A percentile compares a stretch with the other conserved stretches of the same genome.
Conservation (phyloP, 177 flowering plant genomes). For the Vitis hybrid region DNA sequence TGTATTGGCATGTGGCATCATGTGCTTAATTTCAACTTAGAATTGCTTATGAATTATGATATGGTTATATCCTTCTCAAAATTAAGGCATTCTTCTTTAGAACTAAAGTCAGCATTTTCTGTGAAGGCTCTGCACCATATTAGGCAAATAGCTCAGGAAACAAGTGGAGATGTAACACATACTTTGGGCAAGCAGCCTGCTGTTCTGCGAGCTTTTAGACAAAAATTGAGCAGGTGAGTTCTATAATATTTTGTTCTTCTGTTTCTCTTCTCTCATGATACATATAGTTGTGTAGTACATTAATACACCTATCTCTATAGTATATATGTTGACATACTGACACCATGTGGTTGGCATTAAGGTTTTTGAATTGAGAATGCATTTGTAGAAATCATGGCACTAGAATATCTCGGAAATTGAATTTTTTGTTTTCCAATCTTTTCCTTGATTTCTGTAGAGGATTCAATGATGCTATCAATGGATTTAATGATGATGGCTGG, state of each 20-base stretch:
- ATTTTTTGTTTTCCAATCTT: not conserved
- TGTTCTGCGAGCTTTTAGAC: conserved; percentile 90
- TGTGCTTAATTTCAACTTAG: no score
- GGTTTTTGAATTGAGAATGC: no score
- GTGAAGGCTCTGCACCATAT: conserved; percentile 74
- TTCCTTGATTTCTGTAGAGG: conserved; percentile 48
- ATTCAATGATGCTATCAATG: conserved; percentile 87
- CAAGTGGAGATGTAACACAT: conserved; percentile 88
- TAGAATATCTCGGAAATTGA: not conserved
- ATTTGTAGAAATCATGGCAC: no score
- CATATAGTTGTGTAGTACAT: no score
- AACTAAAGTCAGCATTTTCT: conserved; percentile 7
- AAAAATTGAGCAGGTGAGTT: conserved; percentile 78
- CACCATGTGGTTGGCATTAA: no score
- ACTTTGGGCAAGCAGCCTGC: conserved; percentile 95
- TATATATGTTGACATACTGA: no score
- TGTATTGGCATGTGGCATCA: no score
- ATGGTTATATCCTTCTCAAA: no score
- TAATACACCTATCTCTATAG: no score
- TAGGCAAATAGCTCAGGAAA: conserved; percentile 93
- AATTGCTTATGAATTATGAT: no score
- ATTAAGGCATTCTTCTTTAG: no score
- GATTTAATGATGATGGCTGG: conserved; percentile 98
- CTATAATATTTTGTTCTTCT: conserved; percentile 2
- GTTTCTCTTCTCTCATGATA: not conserved